Percentiles rank a stretch among this genome's conserved stretches.
phyloP scores from a whole-genome alignment of 2,329 filamentous ascomycete genomes.

The Phialemonium atrogriseum region DNA sequence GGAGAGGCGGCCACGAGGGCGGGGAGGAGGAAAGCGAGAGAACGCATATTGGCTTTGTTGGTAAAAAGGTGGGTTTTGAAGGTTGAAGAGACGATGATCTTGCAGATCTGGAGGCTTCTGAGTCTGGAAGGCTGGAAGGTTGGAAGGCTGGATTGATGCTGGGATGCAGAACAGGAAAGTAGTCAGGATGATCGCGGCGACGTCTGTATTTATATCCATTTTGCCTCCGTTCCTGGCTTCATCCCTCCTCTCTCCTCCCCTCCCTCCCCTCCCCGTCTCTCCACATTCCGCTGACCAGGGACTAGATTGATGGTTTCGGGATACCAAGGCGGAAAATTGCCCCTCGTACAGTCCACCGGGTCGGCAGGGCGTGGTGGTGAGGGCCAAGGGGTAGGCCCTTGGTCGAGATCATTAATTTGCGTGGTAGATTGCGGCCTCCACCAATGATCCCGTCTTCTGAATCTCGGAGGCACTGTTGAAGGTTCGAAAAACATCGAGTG shows the following conservation, averaged over 20 bases:
- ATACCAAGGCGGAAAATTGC: slow-evolving; percentile 12
- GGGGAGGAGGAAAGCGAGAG: slow-evolving; percentile 24
- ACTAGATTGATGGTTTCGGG: slow-evolving; percentile 11
- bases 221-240: slow-evolving; percentile 8
- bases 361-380: slow-evolving; percentile 1
- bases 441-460: slow-evolving; percentile 4
- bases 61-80: slow-evolving; percentile 1
- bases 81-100: slow-evolving; percentile 4
- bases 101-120: slow-evolving; percentile 6
- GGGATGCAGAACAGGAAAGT: slow-evolving; percentile 12
- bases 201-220: slow-evolving; percentile 16
- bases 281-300: slow-evolving; percentile 3
- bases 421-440: slow-evolving; percentile 12
- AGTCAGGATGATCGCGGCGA: too few relatives aligned
- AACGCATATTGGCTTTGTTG: slow-evolving; percentile 25
- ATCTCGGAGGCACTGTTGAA: slow-evolving; percentile 10
- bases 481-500: slow-evolving; percentile 3
- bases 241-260: too few relatives aligned
- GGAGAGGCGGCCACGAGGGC: slow-evolving; percentile 28
- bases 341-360: not conserved
- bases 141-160: slow-evolving; percentile 9
- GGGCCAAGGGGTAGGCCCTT: too few relatives aligned
- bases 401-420: slow-evolving; percentile 16
- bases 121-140: slow-evolving; percentile 8
- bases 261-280: too few relatives aligned